Evolutionary conservation across 2,329 filamentous ascomycete species (phyloP).

Genomic region (Tolypocladium sp.): DNA sequence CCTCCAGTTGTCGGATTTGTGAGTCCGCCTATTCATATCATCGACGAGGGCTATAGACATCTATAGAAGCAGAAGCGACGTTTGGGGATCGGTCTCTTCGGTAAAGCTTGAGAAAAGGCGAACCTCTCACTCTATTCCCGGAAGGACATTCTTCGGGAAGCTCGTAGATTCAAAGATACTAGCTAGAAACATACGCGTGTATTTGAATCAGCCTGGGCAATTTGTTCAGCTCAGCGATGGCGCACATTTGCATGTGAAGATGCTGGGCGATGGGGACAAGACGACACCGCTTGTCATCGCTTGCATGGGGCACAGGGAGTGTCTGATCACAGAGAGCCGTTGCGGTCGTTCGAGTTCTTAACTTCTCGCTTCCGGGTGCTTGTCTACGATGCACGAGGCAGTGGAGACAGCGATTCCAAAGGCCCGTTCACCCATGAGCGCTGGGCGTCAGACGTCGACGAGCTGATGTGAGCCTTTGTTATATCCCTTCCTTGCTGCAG

Average conservation of each 20-base stretch:
- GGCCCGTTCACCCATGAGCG: constrained; percentile 12
- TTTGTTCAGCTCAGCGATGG: constrained; percentile 11
- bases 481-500: too few relatives aligned
- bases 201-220: too few relatives aligned
- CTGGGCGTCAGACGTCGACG: constrained; percentile 14
- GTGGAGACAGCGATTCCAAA: constrained; percentile 12
- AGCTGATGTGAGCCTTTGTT: constrained; percentile 9
- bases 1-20: too few relatives aligned
- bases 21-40: too few relatives aligned
- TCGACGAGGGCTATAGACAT: too few relatives aligned
- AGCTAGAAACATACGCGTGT: too few relatives aligned
- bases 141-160: too few relatives aligned
- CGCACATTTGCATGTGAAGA: constrained; percentile 7
- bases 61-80: too few relatives aligned
- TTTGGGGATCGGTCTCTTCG: too few relatives aligned
- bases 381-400: constrained; percentile 14
- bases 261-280: constrained; percentile 7
- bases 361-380: constrained; percentile 9
- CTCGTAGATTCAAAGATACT: too few relatives aligned
- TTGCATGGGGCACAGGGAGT: constrained; percentile 14
- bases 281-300: constrained; percentile 11
- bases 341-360: constrained; percentile 10
- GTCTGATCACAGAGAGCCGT: constrained; percentile 10
- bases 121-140: too few relatives aligned
- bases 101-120: too few relatives aligned